A percentile compares a stretch with the other conserved stretches of the same genome.
These are phyloP conservation scores for Plantago elongata DNA, from an alignment of 257 asterid genomes.

Conservation along the genomic window DNA sequence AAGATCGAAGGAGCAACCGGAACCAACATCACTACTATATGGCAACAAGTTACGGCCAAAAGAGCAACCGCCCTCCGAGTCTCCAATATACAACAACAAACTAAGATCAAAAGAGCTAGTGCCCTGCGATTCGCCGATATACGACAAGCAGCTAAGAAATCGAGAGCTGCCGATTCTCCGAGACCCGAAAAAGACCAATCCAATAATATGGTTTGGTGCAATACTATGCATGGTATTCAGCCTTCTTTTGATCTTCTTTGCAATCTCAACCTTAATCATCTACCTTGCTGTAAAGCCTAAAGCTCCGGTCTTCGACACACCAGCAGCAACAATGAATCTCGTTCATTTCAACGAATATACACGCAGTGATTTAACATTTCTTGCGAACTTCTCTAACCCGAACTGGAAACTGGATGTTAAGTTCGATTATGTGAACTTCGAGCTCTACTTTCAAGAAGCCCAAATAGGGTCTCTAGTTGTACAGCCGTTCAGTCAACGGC, in stretches of 20 bases:
- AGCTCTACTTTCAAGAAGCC: conserved; percentile 55
- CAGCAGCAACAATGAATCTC: conserved; percentile 49
- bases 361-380: conserved; percentile 50
- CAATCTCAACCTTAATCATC: conserved; percentile 53
- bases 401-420: conserved; percentile 59
- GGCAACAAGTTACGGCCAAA: too few species aligned
- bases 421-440: conserved; percentile 51
- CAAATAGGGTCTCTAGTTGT: conserved; percentile 45
- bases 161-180: conserved; percentile 49
- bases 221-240: conserved; percentile 61
- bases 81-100: too few species aligned
- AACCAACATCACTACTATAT: too few species aligned
- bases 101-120: conserved; percentile 11
- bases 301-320: conserved; percentile 63
- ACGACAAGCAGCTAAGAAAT: conserved; percentile 32
- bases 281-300: conserved; percentile 53
- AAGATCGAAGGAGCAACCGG: too few species aligned
- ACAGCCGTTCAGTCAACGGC: conserved; percentile 50
- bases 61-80: too few species aligned
- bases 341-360: conserved; percentile 44
- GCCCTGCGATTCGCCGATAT: conserved; percentile 30
- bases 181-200: conserved; percentile 49
- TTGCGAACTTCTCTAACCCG: conserved; percentile 82
- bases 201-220: conserved; percentile 65
- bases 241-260: conserved; percentile 62